These are phyloP conservation scores for Avena insularis DNA, from an alignment of 176 grass and related monocot genomes.

Conservation along the genomic window DNA sequence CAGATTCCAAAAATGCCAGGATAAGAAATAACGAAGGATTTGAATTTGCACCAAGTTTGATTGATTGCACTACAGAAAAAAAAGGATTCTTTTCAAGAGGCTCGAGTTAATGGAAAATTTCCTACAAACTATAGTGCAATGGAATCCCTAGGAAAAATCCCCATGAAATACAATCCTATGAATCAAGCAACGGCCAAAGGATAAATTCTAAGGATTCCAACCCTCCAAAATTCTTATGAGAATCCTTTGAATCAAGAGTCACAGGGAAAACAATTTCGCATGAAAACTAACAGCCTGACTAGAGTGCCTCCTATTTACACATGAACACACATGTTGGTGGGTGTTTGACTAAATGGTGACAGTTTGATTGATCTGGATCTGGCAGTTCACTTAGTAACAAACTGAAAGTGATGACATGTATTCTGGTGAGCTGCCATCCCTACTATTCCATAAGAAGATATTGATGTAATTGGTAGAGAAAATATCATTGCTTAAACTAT, in stretches of 20 bases:
- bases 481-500: not conserved
- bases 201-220: not conserved
- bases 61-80: not conserved
- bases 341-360: not conserved
- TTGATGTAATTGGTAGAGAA: not conserved
- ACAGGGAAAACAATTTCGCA: not conserved
- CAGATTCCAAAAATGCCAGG: not conserved
- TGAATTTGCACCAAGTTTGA: not conserved
- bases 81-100: not conserved
- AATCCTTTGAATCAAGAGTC: not conserved
- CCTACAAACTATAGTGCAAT: not conserved
- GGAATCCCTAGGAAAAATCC: not conserved
- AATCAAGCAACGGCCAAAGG: not conserved
- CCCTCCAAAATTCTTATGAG: not conserved
- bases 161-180: not conserved
- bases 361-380: slow-evolving; percentile 15
- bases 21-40: not conserved
- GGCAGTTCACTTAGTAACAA: not conserved
- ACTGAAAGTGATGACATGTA: not conserved
- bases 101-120: not conserved
- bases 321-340: not conserved
- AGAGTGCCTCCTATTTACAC: slow-evolving; percentile 4
- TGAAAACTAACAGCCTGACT: not conserved
- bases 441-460: not conserved
- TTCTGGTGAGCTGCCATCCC: not conserved